Base-by-base conservation (phyloP, 2,329 filamentous ascomycete species). In the Nigrospora oryzae region DNA sequence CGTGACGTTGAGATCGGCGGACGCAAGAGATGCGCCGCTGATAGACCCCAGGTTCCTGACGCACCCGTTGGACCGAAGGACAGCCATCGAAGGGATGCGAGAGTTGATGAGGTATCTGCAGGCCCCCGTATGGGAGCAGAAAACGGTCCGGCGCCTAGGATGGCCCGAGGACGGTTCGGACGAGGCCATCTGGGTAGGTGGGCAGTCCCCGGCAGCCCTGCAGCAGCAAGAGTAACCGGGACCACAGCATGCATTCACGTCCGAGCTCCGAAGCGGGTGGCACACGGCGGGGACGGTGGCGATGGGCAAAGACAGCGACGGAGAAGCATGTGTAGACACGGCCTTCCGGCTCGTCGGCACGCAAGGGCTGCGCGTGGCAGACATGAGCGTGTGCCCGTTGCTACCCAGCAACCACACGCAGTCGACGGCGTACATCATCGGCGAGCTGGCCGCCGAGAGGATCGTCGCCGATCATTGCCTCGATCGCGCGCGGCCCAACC, bases 391-490 rank as follows among this genome's bases (percentile, higher is more conserved):
- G 33, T 50, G 47, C 23, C 52, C 52, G 4, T 17, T 52, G 33
- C 33, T 51, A 3, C 65, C 66, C 15, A 51, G 49, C 34, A 50
- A 46, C 34, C 52, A 68, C 3, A 68, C 69, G 16, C 68, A 72
- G 52, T 68, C 67, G 44, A 64, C 63, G 5, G 67, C 71, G 3
- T 73, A 73, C 48, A 66, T 68, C 59, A 53, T 69, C 32, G 69
- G 57, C 8, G 70, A 73, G 52, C 69, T 66, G 50, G 61, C 54
- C 5, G 67, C 65, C 13, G 65, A 69, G 54, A 58, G 50, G 40
- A 44, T 54, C 11, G 40, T 50, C 3, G 19, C n/a, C 7, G 50
- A 53, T 23, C 38, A 54, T 39, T 37, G 45, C 13, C 38, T 51
- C 28, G 11, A 55, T 35, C 17, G 19, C 16, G 17, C 23, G 13